Percentiles rank a stretch among this genome's conserved stretches.
phyloP scores from a whole-genome alignment of 345 rosid genomes.

The Lepidium aucheri region DNA sequence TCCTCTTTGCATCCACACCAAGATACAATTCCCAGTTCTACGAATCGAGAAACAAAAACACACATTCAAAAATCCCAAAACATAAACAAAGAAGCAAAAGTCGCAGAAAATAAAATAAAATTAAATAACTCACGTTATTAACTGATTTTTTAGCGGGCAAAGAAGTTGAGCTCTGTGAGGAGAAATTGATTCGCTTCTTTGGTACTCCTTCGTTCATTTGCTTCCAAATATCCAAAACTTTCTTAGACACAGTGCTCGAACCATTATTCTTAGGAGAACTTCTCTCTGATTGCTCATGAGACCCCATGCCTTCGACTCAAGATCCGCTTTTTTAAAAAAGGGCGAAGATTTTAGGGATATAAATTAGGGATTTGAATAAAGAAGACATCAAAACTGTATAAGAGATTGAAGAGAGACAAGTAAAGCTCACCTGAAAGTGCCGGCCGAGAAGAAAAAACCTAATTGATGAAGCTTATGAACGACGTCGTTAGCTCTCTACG shows the following conservation, averaged over 20 bases:
- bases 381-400: not conserved
- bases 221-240: constrained; percentile 22
- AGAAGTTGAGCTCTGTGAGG: constrained; percentile 16
- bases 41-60: not conserved
- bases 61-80: not conserved
- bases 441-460: not conserved
- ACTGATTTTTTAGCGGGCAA: constrained; percentile 12
- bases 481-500: not conserved
- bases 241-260: constrained; percentile 37
- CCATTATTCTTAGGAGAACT: constrained; percentile 1
- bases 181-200: constrained; percentile 15
- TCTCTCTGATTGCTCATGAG: constrained; percentile 4
- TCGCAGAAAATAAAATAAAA: not conserved
- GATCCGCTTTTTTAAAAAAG: constrained; percentile 31
- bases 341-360: too few relatives aligned
- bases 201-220: constrained; percentile 27
- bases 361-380: not conserved
- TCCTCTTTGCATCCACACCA: constrained; percentile 17
- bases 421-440: not conserved
- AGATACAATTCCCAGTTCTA: constrained; percentile 24
- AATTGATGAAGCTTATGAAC: not conserved
- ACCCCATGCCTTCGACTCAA: constrained; percentile 23
- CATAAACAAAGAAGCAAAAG: not conserved
- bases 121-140: constrained; percentile 28
- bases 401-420: not conserved